Evolutionary conservation across 768 basidiomycete genomes (phyloP), one percentile per base, ranked within the genome.

Genomic region (Piloderma croceum): DNA sequence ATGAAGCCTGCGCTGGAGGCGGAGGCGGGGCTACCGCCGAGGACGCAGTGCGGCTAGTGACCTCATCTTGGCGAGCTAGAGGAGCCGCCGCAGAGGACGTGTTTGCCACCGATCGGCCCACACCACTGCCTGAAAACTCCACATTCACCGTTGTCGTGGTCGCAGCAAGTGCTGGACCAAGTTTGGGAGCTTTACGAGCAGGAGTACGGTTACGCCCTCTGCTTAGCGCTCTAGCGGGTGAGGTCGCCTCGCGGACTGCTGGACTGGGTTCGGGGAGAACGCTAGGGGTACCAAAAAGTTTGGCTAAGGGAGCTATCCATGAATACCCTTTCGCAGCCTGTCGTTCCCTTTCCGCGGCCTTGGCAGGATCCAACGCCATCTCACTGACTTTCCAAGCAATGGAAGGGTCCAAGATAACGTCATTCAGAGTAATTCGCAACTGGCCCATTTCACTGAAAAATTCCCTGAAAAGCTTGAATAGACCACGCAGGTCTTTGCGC

Each of bases 121-220:
- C 67, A 7, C 77, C 85, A 2, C 76, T 64, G 3, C 87, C 83
- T 3, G 81, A 87, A 61, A 97, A 98, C 67, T 96, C 93, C 41
- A 99, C 94, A 43, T 92, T 96, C 51, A 98, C 93, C 2, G 90
- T 92, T 36, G 88, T 93, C 2, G 87, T 71, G 17, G 88, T 89
- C 7, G 96, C 90, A 9, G 85, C 81, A 22, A 91, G 75, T 9
- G 88, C 90, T 2, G 93, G 85, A 1, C 78, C 77, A 20, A 85
- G 72, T 58, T 98, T 98, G 2, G 84, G 88, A 18, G 79, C 82
- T 5, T 76, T 61, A 20, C 77, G 72, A 11, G 69, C 25, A n/a
- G 63, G 54, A n/a, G 53, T 44, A 1, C 57, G 58, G 3, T 38
- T 39, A 31, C 37, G 50, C 18, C 44, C 52, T 18, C 44, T 46